Conservation (phyloP, 495 filamentous ascomycete genomes). For the Penicillium herquei region DNA sequence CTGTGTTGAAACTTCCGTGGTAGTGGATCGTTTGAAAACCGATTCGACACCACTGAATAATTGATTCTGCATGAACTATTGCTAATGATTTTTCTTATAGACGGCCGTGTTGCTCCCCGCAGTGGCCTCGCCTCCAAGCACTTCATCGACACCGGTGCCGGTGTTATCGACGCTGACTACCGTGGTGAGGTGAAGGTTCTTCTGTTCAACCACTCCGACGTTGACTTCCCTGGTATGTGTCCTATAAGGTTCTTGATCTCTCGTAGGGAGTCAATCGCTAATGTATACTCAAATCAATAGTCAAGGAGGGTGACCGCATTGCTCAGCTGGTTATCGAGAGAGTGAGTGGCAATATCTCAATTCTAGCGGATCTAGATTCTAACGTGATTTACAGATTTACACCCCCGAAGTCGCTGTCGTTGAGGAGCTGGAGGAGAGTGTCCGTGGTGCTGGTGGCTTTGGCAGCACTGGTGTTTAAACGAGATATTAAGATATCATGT, state of each 20-base stretch:
- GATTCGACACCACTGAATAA: neutral
- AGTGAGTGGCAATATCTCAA: constrained; percentile 31
- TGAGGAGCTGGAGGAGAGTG: constrained; percentile 82
- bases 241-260: neutral
- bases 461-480: constrained; percentile 73
- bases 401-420: constrained; percentile 90
- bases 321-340: constrained; percentile 92
- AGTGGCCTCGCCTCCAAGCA: constrained; percentile 90
- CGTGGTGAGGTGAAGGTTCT: constrained; percentile 90
- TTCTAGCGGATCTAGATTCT: neutral
- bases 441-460: constrained; percentile 87
- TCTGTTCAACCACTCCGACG: constrained; percentile 86
- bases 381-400: constrained; percentile 56
- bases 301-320: constrained; percentile 83
- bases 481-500: neutral
- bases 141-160: constrained; percentile 91
- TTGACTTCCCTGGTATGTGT: constrained; percentile 62
- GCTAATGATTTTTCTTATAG: constrained; percentile 37
- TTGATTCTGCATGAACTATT: neutral
- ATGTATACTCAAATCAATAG: constrained; percentile 15
- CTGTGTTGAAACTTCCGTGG: neutral
- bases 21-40: neutral
- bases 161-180: constrained; percentile 98
- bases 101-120: constrained; percentile 89
- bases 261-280: neutral